Evolutionary conservation across 495 filamentous ascomycete species (phyloP).

Genomic region (Penicillium waksmanii): DNA sequence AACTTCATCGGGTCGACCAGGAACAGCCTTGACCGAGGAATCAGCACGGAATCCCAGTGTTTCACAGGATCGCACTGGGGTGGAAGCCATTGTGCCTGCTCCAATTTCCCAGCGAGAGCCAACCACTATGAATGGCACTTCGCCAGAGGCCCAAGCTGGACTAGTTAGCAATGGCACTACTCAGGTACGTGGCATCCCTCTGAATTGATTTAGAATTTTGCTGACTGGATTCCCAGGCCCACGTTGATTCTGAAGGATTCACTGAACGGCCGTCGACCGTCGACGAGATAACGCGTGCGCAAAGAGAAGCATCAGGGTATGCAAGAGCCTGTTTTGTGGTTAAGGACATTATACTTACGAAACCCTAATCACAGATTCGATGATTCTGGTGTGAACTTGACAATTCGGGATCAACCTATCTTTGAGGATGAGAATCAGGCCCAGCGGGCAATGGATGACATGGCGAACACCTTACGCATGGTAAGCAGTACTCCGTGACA

Average conservation of each 20-base stretch:
- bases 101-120: slow-evolving; percentile 26
- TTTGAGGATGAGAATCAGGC: slow-evolving; percentile 89
- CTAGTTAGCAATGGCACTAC: slow-evolving; percentile 23
- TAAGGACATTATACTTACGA: not conserved
- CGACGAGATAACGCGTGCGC: slow-evolving; percentile 83
- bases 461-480: slow-evolving; percentile 81
- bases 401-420: slow-evolving; percentile 90
- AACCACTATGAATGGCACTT: slow-evolving; percentile 36
- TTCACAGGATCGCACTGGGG: slow-evolving; percentile 30
- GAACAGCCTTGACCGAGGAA: slow-evolving; percentile 41
- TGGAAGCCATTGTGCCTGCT: slow-evolving; percentile 25
- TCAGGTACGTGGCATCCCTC: slow-evolving; percentile 26
- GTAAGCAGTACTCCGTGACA: slow-evolving; percentile 44
- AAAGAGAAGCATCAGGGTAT: slow-evolving; percentile 73
- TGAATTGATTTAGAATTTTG: not conserved
- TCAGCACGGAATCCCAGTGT: slow-evolving; percentile 37
- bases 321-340: slow-evolving; percentile 20
- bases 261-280: slow-evolving; percentile 66
- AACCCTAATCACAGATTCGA: slow-evolving; percentile 50
- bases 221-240: slow-evolving; percentile 34
- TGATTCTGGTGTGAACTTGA: slow-evolving; percentile 81
- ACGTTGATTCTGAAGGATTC: slow-evolving; percentile 64
- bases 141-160: slow-evolving; percentile 25
- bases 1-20: slow-evolving; percentile 39
- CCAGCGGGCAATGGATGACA: slow-evolving; percentile 84